Conservation (phyloP, 257 asterid species). For the Jaltomata sinuosa region DNA sequence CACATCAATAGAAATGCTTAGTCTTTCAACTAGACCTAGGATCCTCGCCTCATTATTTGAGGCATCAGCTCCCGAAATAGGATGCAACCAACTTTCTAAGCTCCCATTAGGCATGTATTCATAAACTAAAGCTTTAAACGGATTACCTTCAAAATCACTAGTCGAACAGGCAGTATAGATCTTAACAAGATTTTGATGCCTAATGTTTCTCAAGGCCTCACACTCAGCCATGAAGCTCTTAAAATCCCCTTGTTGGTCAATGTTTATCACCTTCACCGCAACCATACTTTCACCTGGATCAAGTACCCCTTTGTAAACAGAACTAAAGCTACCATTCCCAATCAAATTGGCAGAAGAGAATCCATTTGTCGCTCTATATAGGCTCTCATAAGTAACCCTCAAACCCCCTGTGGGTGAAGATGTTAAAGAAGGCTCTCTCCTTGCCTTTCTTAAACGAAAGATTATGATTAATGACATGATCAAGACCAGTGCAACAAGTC, state of each 20-base stretch:
- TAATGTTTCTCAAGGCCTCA: not conserved
- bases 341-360: slow-evolving; percentile 8
- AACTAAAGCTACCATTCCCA: slow-evolving; percentile 11
- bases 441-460: not conserved
- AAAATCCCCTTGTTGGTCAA: not conserved
- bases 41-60: not conserved
- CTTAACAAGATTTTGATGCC: slow-evolving; percentile 5
- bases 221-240: not conserved
- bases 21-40: not conserved
- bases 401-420: not conserved
- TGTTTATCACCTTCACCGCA: slow-evolving; percentile 6
- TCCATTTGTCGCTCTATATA: slow-evolving; percentile 19
- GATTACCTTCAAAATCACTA: slow-evolving; percentile 4
- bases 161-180: not conserved
- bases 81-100: slow-evolving; percentile 8
- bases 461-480: not conserved
- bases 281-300: not conserved
- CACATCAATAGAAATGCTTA: slow-evolving; percentile 6
- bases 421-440: not conserved
- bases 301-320: slow-evolving; percentile 11
- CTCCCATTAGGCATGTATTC: slow-evolving; percentile 11
- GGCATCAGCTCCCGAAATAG: not conserved
- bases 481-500: not conserved
- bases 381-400: slow-evolving; percentile 1
- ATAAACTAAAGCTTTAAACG: slow-evolving; percentile 4